Conservation (phyloP, 345 rosid species). For the Excoecaria cochinchinensis region DNA sequence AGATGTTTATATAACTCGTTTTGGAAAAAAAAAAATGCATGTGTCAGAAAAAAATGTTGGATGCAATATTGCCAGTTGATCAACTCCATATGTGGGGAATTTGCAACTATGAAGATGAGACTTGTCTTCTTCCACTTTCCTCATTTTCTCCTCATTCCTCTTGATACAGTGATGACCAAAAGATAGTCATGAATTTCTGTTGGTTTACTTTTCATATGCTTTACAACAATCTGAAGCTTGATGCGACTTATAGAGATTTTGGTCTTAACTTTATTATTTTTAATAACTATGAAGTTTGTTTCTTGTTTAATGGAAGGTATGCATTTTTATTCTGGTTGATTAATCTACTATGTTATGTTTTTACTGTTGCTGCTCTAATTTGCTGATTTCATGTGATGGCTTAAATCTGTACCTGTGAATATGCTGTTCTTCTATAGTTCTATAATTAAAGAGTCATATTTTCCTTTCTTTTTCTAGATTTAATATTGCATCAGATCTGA, state of each 20-base stretch:
- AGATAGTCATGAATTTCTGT: background rate
- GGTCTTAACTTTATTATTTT: background rate
- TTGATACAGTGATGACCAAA: constrained; percentile 2
- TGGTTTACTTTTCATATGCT: background rate
- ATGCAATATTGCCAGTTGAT: background rate
- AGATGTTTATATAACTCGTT: too few relatives aligned
- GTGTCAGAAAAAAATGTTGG: background rate
- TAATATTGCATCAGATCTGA: constrained; percentile 91
- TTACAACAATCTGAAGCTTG: background rate
- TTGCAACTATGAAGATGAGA: background rate
- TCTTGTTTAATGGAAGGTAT: constrained; percentile 17
- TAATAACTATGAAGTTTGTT: background rate
- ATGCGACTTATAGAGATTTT: background rate
- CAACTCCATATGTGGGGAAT: background rate
- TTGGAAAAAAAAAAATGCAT: too few relatives aligned
- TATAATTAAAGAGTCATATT: constrained; percentile 1
- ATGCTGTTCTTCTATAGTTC: background rate
- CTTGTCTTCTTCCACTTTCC: background rate
- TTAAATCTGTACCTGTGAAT: background rate
- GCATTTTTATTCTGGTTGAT: constrained; percentile 18
- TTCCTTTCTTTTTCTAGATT: constrained; percentile 48
- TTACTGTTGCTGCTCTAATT: background rate
- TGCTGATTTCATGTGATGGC: constrained; percentile 6
- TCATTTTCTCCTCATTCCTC: background rate
- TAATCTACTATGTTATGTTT: background rate